Conservation (phyloP, 2,329 filamentous ascomycete species). For the Trichoderma atroviride region DNA sequence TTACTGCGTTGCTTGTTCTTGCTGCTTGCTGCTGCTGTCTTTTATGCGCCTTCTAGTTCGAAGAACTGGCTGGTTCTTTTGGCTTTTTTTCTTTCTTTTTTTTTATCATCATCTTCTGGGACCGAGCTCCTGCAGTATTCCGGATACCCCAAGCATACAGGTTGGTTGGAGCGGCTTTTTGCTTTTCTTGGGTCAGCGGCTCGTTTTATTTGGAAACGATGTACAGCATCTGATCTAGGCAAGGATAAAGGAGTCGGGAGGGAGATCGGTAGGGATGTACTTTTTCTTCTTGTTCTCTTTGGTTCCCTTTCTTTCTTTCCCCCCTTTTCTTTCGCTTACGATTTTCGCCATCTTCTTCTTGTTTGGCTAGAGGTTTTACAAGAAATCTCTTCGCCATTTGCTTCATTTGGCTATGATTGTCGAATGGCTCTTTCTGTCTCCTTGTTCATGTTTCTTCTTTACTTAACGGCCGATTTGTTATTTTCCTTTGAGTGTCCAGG, state of each 20-base stretch:
- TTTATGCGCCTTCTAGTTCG: slow-evolving; percentile 25
- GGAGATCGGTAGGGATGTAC: slow-evolving; percentile 27
- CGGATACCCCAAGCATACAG: slow-evolving; percentile 42
- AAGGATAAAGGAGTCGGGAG: slow-evolving; percentile 46
- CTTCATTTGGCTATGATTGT: slow-evolving; percentile 1
- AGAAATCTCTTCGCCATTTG: neutral
- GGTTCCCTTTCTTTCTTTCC: neutral
- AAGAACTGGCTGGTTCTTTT: slow-evolving; percentile 24
- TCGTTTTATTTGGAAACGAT: slow-evolving; percentile 35
- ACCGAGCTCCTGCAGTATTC: slow-evolving; percentile 36
- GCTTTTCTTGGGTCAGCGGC: slow-evolving; percentile 38
- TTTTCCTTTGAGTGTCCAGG: slow-evolving; percentile 5
- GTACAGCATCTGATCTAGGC: slow-evolving; percentile 41
- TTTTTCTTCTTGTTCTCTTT: neutral
- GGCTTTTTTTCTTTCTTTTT: neutral
- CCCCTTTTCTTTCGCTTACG: neutral
- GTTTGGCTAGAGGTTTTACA: neutral
- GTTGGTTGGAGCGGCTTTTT: slow-evolving; percentile 40
- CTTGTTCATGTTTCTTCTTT: neutral
- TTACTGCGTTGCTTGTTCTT: slow-evolving; percentile 2
- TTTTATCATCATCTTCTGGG: slow-evolving; percentile 25
- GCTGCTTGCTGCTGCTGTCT: neutral
- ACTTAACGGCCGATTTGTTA: slow-evolving; percentile 21
- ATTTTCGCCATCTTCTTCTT: neutral
- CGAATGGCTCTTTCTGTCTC: slow-evolving; percentile 26